phyloP scores from a whole-genome alignment of 106 monocot species.

The Dioscorea zingiberensis region DNA sequence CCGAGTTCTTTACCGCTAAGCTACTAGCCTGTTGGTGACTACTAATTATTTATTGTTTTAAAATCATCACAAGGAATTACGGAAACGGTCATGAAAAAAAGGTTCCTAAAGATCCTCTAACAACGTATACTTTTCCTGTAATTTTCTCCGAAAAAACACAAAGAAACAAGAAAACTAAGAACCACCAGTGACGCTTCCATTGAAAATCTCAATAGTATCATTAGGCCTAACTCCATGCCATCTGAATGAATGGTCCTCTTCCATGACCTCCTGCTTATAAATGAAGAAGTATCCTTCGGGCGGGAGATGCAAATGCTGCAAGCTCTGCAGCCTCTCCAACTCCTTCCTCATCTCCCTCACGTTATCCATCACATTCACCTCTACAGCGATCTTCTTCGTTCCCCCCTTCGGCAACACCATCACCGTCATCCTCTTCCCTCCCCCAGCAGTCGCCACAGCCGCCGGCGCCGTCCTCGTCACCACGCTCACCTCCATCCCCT shows the following conservation, averaged over 20 bases:
- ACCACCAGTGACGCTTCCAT: conserved; percentile 39
- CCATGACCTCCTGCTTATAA: conserved; percentile 50
- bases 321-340: conserved; percentile 7
- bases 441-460: neutral
- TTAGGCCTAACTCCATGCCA: conserved; percentile 39
- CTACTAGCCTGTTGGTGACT: no score
- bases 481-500: neutral
- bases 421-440: neutral
- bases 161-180: no score
- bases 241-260: conserved; percentile 34
- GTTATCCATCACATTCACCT: conserved; percentile 23
- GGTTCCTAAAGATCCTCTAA: no score
- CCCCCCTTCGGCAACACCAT: neutral
- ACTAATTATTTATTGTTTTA: no score
- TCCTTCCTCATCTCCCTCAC: conserved; percentile 38
- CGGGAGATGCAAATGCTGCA: conserved; percentile 8
- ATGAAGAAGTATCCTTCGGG: conserved; percentile 54
- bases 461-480: neutral
- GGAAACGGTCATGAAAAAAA: no score
- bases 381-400: conserved; percentile 1
- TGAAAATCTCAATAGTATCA: conserved; percentile 55
- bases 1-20: no score
- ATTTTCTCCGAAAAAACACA: no score
- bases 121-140: no score
- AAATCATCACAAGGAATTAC: no score